Evolutionary conservation across 2,329 filamentous ascomycete species (phyloP).

Genomic region (Claviceps monticola): DNA sequence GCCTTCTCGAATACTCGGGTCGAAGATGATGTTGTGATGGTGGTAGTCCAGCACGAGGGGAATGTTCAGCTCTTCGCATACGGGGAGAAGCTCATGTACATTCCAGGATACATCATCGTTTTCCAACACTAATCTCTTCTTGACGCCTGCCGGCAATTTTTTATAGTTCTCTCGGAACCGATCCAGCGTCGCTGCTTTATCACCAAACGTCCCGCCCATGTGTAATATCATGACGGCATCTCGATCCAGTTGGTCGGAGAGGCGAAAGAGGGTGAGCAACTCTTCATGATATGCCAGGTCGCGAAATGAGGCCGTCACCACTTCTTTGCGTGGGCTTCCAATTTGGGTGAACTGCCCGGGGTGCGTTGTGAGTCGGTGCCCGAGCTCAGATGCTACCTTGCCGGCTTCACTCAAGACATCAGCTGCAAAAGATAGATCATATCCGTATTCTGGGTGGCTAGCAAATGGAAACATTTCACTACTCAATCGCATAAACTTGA

Average conservation of each 20-base stretch:
- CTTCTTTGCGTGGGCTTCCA: constrained; percentile 64
- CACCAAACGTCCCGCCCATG: constrained; percentile 81
- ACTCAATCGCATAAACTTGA: constrained; percentile 82
- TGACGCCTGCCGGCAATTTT: constrained; percentile 52
- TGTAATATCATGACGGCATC: constrained; percentile 93
- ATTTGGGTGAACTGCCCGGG: constrained; percentile 90
- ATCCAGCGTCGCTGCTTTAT: constrained; percentile 65
- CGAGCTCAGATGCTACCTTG: constrained; percentile 59
- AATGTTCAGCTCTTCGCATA: constrained; percentile 90
- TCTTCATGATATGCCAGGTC: constrained; percentile 85
- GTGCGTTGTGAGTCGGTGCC: constrained; percentile 79
- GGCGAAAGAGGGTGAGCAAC: constrained; percentile 59
- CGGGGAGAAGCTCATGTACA: constrained; percentile 79
- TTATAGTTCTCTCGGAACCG: constrained; percentile 67
- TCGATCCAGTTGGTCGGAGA: constrained; percentile 64
- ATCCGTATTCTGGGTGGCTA: constrained; percentile 75
- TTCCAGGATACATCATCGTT: constrained; percentile 90
- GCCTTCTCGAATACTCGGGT: constrained; percentile 61
- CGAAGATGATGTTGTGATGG: constrained; percentile 90
- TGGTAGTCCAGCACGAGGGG: constrained; percentile 87
- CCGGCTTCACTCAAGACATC: constrained; percentile 66
- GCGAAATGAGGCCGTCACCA: constrained; percentile 62
- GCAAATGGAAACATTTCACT: constrained; percentile 98
- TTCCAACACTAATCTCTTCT: constrained; percentile 72
- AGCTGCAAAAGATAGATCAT: constrained; percentile 71